phyloP scores from a whole-genome alignment of 805 yeast species.

The Ogataea wickerhamii region DNA sequence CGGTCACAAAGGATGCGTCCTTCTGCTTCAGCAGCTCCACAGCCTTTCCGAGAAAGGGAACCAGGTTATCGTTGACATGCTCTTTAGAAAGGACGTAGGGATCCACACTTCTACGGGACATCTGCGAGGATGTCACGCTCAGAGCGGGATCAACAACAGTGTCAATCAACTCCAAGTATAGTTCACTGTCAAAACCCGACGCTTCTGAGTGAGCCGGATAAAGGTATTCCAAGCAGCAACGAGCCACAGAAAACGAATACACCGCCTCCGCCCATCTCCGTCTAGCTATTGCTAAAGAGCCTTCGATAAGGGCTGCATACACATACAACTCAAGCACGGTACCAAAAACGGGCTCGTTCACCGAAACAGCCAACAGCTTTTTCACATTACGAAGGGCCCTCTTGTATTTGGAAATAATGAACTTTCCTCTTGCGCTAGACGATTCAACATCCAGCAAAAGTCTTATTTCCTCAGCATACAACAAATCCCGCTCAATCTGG shows the following conservation, averaged over 20 bases:
- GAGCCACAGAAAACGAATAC: conserved; percentile 53
- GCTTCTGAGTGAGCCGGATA: conserved; percentile 28
- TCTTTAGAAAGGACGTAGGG: conserved; percentile 47
- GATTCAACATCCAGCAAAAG: conserved; percentile 51
- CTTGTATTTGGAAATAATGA: conserved; percentile 63
- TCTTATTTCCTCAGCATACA: conserved; percentile 64
- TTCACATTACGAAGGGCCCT: conserved; percentile 49
- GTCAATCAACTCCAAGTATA: conserved; percentile 55
- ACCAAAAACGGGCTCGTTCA: conserved; percentile 36
- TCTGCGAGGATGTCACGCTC: conserved; percentile 33
- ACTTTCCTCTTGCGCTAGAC: conserved; percentile 44
- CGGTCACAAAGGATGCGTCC: conserved; percentile 38
- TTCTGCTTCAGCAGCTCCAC: conserved; percentile 34
- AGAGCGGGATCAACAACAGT: conserved; percentile 65
- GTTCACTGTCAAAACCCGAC: conserved; percentile 29
- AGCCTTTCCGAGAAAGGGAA: conserved; percentile 35
- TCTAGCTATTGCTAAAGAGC: conserved; percentile 44
- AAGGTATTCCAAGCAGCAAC: conserved; percentile 57
- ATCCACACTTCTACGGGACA: conserved; percentile 39
- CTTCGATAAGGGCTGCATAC: conserved; percentile 34
- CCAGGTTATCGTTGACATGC: conserved; percentile 32
- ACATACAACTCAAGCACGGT: conserved; percentile 34
- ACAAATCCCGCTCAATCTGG: conserved; percentile 73
- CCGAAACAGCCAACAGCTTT: conserved; percentile 40
- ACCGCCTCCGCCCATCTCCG: conserved; percentile 56